phyloP scores from a whole-genome alignment of 2,329 filamentous ascomycete genomes.

The Aspergillus udagawae region DNA sequence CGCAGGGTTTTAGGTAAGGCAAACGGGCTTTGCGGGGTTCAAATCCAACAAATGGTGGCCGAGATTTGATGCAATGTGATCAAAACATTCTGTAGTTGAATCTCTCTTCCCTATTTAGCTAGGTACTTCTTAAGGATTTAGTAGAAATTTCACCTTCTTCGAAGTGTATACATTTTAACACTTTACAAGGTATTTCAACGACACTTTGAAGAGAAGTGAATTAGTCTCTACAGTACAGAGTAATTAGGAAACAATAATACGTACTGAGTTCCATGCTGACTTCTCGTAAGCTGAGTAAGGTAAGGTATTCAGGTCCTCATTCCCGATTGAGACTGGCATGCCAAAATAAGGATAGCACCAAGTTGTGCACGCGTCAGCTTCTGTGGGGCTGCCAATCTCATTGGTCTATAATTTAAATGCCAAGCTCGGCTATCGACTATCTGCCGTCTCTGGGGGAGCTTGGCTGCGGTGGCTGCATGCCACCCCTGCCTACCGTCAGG shows the following conservation, averaged over 20 bases:
- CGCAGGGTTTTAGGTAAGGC: slow-evolving; percentile 24
- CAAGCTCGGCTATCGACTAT: slow-evolving; percentile 40
- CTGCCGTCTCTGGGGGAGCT: slow-evolving; percentile 26
- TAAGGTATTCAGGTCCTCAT: neutral
- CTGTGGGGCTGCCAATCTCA: slow-evolving; percentile 14
- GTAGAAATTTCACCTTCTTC: neutral
- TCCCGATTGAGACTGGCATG: slow-evolving; percentile 5
- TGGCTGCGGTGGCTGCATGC: neutral
- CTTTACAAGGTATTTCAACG: neutral
- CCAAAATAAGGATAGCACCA: slow-evolving; percentile 10
- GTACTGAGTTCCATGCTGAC: slow-evolving; percentile 5
- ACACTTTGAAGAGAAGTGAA: neutral
- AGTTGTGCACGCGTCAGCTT: slow-evolving; percentile 36
- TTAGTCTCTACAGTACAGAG: no score
- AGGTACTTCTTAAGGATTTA: neutral
- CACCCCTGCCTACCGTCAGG: neutral
- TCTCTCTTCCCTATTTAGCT: neutral
- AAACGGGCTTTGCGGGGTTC: slow-evolving; percentile 26
- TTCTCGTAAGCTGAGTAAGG: neutral
- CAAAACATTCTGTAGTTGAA: neutral
- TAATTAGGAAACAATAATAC: neutral
- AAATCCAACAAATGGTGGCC: neutral
- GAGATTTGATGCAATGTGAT: neutral
- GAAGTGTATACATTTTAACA: neutral
- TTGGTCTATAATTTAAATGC: slow-evolving; percentile 28